Evolutionary conservation across 2,329 filamentous ascomycete species (phyloP).

Genomic region (Aureobasidium melanogenum): DNA sequence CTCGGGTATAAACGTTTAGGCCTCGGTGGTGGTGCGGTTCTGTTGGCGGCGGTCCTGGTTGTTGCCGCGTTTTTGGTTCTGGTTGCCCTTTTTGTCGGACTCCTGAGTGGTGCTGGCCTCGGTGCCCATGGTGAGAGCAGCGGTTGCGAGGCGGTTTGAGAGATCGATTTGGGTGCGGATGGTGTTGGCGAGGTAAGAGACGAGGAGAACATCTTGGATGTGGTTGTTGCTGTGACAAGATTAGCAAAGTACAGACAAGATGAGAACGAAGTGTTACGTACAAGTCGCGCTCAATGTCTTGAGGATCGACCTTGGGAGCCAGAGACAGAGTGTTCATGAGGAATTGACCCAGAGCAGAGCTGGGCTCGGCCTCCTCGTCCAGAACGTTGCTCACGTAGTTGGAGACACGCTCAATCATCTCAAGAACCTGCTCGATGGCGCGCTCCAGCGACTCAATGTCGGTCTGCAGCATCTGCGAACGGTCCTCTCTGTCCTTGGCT

Average conservation of each 20-base stretch:
- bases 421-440: slow-evolving; percentile 77
- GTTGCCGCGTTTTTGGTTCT: slow-evolving; percentile 15
- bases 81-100: slow-evolving; percentile 14
- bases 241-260: background rate
- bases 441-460: slow-evolving; percentile 86
- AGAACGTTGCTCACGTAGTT: slow-evolving; percentile 90
- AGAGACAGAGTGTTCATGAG: slow-evolving; percentile 88
- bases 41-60: slow-evolving; percentile 15
- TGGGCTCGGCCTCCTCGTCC: slow-evolving; percentile 85
- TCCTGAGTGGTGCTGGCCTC: slow-evolving; percentile 18
- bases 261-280: slow-evolving; percentile 31
- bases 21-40: slow-evolving; percentile 14
- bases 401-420: slow-evolving; percentile 81
- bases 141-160: slow-evolving; percentile 79
- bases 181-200: slow-evolving; percentile 96
- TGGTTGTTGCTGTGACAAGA: slow-evolving; percentile 70
- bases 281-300: slow-evolving; percentile 93
- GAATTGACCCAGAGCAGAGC: slow-evolving; percentile 87
- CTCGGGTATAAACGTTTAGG: slow-evolving; percentile 4
- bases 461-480: slow-evolving; percentile 64
- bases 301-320: slow-evolving; percentile 85
- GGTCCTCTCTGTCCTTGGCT: slow-evolving; percentile 69
- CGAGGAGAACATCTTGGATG: slow-evolving; percentile 96
- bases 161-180: slow-evolving; percentile 98
- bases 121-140: slow-evolving; percentile 40